Evolutionary conservation across 192 early-diverging fungal species (phyloP).

Genomic region (Linnemannia exigua): DNA sequence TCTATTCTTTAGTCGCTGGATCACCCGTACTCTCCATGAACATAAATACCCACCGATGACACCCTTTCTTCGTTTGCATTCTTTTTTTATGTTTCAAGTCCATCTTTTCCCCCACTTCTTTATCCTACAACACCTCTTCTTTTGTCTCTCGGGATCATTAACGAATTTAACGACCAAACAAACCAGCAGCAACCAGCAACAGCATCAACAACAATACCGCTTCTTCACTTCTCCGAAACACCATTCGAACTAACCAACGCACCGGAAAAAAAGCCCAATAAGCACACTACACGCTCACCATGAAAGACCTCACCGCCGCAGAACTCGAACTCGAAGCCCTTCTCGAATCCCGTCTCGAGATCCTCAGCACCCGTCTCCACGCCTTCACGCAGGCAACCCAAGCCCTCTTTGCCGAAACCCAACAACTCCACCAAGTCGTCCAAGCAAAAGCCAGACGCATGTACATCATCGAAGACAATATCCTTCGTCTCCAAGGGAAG

Average conservation of each 20-base stretch:
- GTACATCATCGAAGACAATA: slow-evolving; percentile 35
- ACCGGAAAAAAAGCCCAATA: no score
- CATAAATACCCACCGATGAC: not conserved
- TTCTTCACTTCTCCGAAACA: not conserved
- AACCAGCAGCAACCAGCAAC: not conserved
- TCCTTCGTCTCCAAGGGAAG: slow-evolving; percentile 52
- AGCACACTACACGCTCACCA: not conserved
- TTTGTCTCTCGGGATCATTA: not conserved
- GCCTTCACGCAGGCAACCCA: slow-evolving; percentile 12
- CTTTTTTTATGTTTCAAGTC: not conserved
- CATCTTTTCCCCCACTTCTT: not conserved
- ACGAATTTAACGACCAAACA: not conserved
- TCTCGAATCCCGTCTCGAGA: slow-evolving; percentile 49
- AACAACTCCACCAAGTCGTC: slow-evolving; percentile 3
- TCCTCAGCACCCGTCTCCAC: slow-evolving; percentile 23
- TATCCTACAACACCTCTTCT: not conserved
- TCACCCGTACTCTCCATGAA: not conserved
- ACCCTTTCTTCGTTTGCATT: not conserved
- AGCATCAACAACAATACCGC: not conserved
- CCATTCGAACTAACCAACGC: not conserved
- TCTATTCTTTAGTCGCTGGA: not conserved
- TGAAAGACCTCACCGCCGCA: slow-evolving; percentile 41
- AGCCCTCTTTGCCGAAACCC: slow-evolving; percentile 23
- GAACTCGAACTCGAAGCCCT: slow-evolving; percentile 47
- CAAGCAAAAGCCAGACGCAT: slow-evolving; percentile 35